Evolutionary conservation across 2,329 filamentous ascomycete species (phyloP), one percentile per base, ranked within the genome.

Genomic region (Exophiala sp.): DNA sequence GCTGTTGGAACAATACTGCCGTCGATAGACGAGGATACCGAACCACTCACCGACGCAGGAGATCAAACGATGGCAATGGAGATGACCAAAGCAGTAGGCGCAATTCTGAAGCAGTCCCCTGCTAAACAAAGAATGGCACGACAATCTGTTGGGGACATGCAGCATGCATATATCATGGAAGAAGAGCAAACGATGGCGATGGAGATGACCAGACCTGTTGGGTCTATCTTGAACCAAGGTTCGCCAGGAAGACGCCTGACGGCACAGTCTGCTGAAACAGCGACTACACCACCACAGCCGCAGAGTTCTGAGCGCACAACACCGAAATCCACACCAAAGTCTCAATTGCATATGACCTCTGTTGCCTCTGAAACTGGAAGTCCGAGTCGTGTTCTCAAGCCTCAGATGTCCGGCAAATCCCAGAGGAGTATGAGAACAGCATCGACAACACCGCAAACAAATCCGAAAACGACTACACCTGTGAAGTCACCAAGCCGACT

Each of bases 161-260:
- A 29, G 5, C 24, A 29, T 29, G 5, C 24, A 5, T 29, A 5
- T 8, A 29, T 29, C 5, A 29, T 29, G 24, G 24, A 65, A 10
- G 72, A 73, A 5, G 72, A 72, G 50, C 64, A 70, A 47, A 84
- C 81, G 1, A 75, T 80, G 66, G 82, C 78, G 1, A 88, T 88
- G 85, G 85, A 88, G 42, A 82, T 88, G 66, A 88, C 85, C 1
- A 76, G 76, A 42, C 81, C 79, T 5, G 73, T 87, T 43, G 85
- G 86, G 8, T 76, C 77, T 7, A 88, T 89, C 47, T 72, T 87
- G 39, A 71, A 68, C 43, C 55, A 55, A 20, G 71, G 7, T 52
- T 36, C 45, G 21, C 35, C 55, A 3, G 20, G 24, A n/a, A 48
- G 20, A 11, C 32, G 34, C 18, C 16, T 24, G 7, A 47, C 52